Percentiles rank a stretch among this genome's conserved stretches.
These are phyloP conservation scores for Trichoderma sp. DNA, from an alignment of 2,329 filamentous ascomycete genomes.

Conservation along the genomic window DNA sequence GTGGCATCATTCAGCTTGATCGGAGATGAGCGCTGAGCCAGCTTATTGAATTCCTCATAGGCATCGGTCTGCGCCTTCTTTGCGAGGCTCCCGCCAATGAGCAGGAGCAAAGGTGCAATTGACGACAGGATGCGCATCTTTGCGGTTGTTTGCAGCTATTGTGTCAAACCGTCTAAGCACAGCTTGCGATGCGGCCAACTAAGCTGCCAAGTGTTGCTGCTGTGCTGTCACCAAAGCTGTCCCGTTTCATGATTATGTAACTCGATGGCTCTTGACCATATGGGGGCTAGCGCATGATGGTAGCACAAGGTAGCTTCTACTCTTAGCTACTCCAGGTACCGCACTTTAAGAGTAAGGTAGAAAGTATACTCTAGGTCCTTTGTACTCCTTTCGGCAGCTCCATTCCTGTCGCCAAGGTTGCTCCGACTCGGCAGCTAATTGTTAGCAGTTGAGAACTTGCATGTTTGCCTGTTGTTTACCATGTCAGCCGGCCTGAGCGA, in stretches of 20 bases:
- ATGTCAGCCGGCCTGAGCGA: neutral
- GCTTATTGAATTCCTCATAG: slow-evolving; percentile 68
- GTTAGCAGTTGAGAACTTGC: neutral
- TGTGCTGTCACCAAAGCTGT: slow-evolving; percentile 11
- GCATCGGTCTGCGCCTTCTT: slow-evolving; percentile 62
- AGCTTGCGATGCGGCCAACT: slow-evolving; percentile 10
- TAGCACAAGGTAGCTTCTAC: neutral
- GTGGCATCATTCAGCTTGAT: slow-evolving; percentile 73
- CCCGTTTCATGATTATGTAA: neutral
- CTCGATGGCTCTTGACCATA: neutral
- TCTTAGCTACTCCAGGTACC: neutral
- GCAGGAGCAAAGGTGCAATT: slow-evolving; percentile 60
- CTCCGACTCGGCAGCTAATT: neutral
- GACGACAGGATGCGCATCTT: slow-evolving; percentile 68
- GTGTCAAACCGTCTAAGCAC: neutral
- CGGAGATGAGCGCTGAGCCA: slow-evolving; percentile 63
- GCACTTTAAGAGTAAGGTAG: too few species aligned
- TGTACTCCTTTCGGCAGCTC: neutral
- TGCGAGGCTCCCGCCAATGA: slow-evolving; percentile 58
- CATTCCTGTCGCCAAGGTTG: neutral
- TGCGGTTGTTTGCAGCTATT: slow-evolving; percentile 23
- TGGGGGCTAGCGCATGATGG: neutral
- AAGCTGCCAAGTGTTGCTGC: slow-evolving; percentile 12
- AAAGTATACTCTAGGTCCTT: neutral
- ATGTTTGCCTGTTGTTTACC: neutral